These are phyloP conservation scores for Cryptococcus sp. DNA, from an alignment of 1,284 basidiomycete species.

Conservation along the genomic window DNA sequence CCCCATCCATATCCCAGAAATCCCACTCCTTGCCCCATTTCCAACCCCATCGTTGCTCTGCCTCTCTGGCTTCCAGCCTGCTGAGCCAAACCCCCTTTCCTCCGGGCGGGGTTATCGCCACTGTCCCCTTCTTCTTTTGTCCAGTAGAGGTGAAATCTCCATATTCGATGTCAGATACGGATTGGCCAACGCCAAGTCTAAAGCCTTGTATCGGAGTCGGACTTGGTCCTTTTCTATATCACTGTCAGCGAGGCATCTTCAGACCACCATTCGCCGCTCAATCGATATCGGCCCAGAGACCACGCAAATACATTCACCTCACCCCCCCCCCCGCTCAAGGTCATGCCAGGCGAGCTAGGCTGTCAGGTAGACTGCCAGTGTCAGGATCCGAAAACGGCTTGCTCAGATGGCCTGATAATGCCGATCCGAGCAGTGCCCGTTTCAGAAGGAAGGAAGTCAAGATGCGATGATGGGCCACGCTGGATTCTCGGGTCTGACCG, in stretches of 20 bases:
- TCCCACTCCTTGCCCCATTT: conserved; percentile 70
- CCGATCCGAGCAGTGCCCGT: too few species aligned
- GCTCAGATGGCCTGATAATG: too few species aligned
- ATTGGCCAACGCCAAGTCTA: conserved; percentile 53
- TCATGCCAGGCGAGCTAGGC: too few species aligned
- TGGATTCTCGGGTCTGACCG: too few species aligned
- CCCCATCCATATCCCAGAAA: conserved; percentile 47
- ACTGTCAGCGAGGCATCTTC: too few species aligned
- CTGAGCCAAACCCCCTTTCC: conserved; percentile 65
- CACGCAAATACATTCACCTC: too few species aligned
- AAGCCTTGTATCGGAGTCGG: conserved; percentile 56
- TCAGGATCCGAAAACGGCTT: background rate
- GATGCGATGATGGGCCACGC: too few species aligned
- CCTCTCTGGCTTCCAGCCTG: conserved; percentile 49
- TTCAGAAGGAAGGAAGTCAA: too few species aligned
- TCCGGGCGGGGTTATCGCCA: conserved; percentile 56
- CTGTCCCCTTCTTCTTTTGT: conserved; percentile 69
- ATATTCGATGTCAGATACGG: conserved; percentile 29
- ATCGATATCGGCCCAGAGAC: too few species aligned
- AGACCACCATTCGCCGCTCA: too few species aligned
- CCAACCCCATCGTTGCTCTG: conserved; percentile 69
- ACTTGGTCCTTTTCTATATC: conserved; percentile 53
- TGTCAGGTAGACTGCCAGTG: too few species aligned
- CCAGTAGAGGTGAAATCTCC: conserved; percentile 62
- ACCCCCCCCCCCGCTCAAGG: too few species aligned